Evolutionary conservation across 1,139 yeast species (phyloP).

Genomic region (Yamadazyma songkhlaensis): DNA sequence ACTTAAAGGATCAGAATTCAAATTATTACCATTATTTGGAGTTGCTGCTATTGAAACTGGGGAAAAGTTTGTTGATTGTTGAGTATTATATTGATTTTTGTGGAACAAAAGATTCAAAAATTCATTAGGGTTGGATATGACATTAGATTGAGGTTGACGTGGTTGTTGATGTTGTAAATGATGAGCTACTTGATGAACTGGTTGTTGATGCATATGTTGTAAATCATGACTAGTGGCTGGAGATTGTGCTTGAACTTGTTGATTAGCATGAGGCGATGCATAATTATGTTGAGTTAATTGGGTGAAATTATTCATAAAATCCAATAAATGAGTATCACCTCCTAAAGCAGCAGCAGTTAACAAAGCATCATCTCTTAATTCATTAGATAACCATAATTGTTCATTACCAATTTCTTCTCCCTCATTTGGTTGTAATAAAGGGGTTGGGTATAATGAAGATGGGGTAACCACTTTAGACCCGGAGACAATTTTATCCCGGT

Average conservation of each 20-base stretch:
- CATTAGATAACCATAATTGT: constrained; percentile 64
- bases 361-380: constrained; percentile 67
- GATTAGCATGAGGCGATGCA: not conserved
- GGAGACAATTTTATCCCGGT: constrained; percentile 1
- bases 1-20: constrained; percentile 9
- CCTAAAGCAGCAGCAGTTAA: constrained; percentile 72
- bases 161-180: constrained; percentile 6
- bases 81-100: constrained; percentile 25
- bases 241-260: not conserved
- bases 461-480: constrained; percentile 4
- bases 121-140: constrained; percentile 19
- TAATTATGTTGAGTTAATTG: not conserved
- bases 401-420: constrained; percentile 24
- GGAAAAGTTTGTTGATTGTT: constrained; percentile 3
- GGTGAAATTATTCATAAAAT: constrained; percentile 40
- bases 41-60: constrained; percentile 18
- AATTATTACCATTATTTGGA: constrained; percentile 8
- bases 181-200: constrained; percentile 3
- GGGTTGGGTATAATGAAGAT: constrained; percentile 6
- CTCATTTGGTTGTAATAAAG: constrained; percentile 8
- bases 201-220: constrained; percentile 2
- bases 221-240: not conserved
- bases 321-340: constrained; percentile 58
- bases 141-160: constrained; percentile 3
- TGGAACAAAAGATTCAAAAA: constrained; percentile 54